These are phyloP conservation scores for Podospora tetraspora DNA, from an alignment of 495 filamentous ascomycete species.

Conservation along the genomic window DNA sequence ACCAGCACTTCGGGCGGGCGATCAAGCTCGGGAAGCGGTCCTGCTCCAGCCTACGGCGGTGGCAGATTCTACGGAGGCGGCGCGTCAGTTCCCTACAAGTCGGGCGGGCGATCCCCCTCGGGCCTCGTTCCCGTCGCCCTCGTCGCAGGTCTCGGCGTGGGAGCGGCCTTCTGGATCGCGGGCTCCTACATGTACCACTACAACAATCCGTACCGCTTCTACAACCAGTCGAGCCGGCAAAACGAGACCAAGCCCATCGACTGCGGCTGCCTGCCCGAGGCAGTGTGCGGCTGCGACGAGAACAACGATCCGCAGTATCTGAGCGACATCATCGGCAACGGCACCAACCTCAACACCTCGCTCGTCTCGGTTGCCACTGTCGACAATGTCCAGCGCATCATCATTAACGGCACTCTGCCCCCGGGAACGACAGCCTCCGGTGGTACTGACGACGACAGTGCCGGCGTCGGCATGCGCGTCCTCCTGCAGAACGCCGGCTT, in stretches of 20 bases:
- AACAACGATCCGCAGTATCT: conserved; percentile 57
- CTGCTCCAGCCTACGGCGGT: conserved; percentile 55
- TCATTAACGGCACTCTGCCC: conserved; percentile 79
- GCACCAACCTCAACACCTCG: conserved; percentile 58
- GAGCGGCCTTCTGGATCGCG: conserved; percentile 55
- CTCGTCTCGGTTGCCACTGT: conserved; percentile 58
- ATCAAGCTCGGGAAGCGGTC: conserved; percentile 61
- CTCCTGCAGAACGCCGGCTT: conserved; percentile 51
- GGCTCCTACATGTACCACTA: conserved; percentile 69
- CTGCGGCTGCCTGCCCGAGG: conserved; percentile 68
- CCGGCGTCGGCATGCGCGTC: conserved; percentile 29
- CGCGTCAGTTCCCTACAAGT: conserved; percentile 57
- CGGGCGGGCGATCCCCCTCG: conserved; percentile 54
- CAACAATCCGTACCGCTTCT: conserved; percentile 53
- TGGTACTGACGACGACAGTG: conserved; percentile 44
- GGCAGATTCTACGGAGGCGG: conserved; percentile 78
- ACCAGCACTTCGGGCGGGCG: conserved; percentile 56
- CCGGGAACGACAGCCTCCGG: conserved; percentile 73
- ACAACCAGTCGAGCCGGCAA: conserved; percentile 48
- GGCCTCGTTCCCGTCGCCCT: conserved; percentile 57
- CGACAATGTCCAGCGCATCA: conserved; percentile 70
- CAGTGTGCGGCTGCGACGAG: conserved; percentile 77
- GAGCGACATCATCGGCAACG: conserved; percentile 59
- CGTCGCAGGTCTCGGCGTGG: conserved; percentile 47
- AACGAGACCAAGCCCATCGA: conserved; percentile 68